phyloP scores from a whole-genome alignment of 148 eudicot genomes.

The Chenopodium album region DNA sequence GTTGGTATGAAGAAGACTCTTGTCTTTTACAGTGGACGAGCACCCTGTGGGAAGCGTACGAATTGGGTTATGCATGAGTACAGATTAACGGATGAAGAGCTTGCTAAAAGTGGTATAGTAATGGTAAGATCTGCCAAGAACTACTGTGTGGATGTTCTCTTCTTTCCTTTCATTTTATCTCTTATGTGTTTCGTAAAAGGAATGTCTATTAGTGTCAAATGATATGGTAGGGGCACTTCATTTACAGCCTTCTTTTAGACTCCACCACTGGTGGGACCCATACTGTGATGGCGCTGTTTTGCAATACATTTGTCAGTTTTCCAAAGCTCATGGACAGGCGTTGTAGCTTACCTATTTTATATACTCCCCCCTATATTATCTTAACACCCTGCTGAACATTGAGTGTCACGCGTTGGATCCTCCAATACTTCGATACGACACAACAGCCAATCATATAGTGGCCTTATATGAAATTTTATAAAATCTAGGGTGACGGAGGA shows the following conservation, averaged over 20 bases:
- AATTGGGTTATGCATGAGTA: slow-evolving; percentile 95
- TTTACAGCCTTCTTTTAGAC: background rate
- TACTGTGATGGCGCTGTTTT: background rate
- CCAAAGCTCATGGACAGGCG: background rate
- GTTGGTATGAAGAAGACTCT: slow-evolving; percentile 87
- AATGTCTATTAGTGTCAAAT: background rate
- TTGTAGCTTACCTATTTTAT: background rate
- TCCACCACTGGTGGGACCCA: background rate
- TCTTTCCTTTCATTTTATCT: background rate
- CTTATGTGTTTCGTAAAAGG: background rate
- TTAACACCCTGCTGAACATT: too few species aligned
- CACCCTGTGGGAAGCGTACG: slow-evolving; percentile 76
- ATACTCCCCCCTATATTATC: too few species aligned
- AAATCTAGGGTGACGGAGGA: too few species aligned
- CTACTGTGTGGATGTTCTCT: background rate
- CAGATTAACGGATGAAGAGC: slow-evolving; percentile 59
- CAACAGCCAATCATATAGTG: too few species aligned
- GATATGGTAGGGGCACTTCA: background rate
- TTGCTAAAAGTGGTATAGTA: slow-evolving; percentile 53
- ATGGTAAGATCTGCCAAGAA: slow-evolving; percentile 44
- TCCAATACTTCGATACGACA: too few species aligned
- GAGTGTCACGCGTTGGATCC: too few species aligned
- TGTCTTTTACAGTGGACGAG: slow-evolving; percentile 78
- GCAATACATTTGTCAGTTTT: background rate
- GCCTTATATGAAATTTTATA: too few species aligned